Base-by-base conservation (phyloP, 805 yeast genomes). In the Wickerhamiella siamensis region DNA sequence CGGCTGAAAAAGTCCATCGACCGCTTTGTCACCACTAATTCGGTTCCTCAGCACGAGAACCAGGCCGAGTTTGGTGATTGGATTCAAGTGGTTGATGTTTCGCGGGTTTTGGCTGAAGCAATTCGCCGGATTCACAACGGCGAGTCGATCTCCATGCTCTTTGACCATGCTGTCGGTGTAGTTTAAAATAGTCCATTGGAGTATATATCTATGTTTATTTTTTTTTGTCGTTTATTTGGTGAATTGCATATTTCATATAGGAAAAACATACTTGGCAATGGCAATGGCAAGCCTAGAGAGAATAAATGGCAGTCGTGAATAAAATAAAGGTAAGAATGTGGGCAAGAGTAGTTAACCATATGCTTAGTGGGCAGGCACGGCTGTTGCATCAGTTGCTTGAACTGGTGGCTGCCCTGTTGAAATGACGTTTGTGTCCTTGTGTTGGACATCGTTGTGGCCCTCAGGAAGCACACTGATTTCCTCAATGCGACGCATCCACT, bases 61-160 rank as follows among this genome's bases (percentile, higher is more conserved):
- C 58, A 62, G n/a, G 60, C 61, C 32, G 56, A 47, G 35, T 57
- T 76, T 15, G 83, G 82, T 10, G 73, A 70, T 39, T 71, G 72
- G 56, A 67, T 84, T 22, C 87, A 79, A 52, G 83, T 88, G 8
- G 66, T 91, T 52, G 98, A 91, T 52, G 91, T 91, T 5, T 77
- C 94, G 8, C 68, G 81, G 44, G 74, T 91, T 16, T 80, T 91
- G 52, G 95, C 93, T 15, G 99, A 91, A 62, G 88, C 96, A 2
- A 84, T 91, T 36, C 71, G 99, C 59, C 72, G 99, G 60, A 88
- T 91, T 39, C 94, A 91, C 61, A 91, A 91, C 52, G 99, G 99
- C 51, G 99, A 91, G 65, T 77, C 88, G 14, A 94, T 91, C 15
- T 79, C 94, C 16, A 80, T 84, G 83, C 67, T 91, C 46, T 91